phyloP scores from a whole-genome alignment of 2,329 filamentous ascomycete species.

The Fusarium hostae region DNA sequence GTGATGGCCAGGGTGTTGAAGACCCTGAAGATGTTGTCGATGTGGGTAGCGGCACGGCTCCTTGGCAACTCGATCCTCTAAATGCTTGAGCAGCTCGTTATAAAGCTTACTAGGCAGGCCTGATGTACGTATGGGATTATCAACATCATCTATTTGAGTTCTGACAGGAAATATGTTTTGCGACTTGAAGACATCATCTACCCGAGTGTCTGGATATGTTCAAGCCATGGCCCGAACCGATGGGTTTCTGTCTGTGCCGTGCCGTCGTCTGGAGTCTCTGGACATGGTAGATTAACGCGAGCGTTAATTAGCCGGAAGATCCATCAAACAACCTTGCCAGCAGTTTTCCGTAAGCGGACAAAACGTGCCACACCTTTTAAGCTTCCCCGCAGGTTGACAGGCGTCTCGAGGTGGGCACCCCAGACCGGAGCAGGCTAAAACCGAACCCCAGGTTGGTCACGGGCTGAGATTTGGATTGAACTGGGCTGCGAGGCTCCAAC shows the following conservation, averaged over 20 bases:
- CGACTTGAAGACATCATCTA: not conserved
- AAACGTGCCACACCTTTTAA: constrained; percentile 40
- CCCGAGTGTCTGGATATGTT: not conserved
- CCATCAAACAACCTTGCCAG: constrained; percentile 30
- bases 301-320: constrained; percentile 33
- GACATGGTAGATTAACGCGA: constrained; percentile 8
- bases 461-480: constrained; percentile 23
- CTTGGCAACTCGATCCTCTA: constrained; percentile 4
- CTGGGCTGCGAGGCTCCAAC: constrained; percentile 25
- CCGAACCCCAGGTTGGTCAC: constrained; percentile 27
- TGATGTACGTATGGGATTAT: not conserved
- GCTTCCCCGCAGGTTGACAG: constrained; percentile 44
- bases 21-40: constrained; percentile 21
- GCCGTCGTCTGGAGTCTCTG: not conserved
- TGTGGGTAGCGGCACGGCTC: not conserved
- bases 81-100: not conserved
- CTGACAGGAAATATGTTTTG: not conserved
- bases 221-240: not conserved
- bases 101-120: not conserved
- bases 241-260: constrained; percentile 5
- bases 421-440: constrained; percentile 34
- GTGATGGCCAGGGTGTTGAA: constrained; percentile 16
- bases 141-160: not conserved
- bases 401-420: constrained; percentile 23
- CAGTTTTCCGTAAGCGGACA: constrained; percentile 20